Evolutionary conservation across 306 rosid genomes (phyloP).

Genomic region (Quercus gilva): DNA sequence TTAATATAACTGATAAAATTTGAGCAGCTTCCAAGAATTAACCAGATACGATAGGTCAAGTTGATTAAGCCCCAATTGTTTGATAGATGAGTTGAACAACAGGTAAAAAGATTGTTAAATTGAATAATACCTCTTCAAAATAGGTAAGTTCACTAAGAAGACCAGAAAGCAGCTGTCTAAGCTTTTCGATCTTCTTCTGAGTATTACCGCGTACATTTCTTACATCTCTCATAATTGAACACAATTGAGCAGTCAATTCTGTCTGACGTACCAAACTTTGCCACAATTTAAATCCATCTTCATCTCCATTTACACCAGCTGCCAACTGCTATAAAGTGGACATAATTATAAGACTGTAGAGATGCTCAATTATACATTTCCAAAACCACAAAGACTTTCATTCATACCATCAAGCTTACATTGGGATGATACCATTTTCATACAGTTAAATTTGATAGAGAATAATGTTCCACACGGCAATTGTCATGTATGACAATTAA

Average conservation of each 20-base stretch:
- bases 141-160: constrained; percentile 92
- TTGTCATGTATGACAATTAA: not conserved
- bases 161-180: constrained; percentile 92
- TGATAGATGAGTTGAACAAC: constrained; percentile 1
- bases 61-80: not conserved
- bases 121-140: constrained; percentile 83
- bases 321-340: constrained; percentile 46
- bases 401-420: constrained; percentile 17
- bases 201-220: constrained; percentile 92
- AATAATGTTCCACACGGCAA: not conserved
- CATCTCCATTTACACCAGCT: constrained; percentile 68
- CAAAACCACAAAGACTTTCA: constrained; percentile 14
- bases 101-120: constrained; percentile 7
- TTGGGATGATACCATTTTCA: not conserved
- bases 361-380: constrained; percentile 4
- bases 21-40: constrained; percentile 18
- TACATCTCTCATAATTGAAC: constrained; percentile 87
- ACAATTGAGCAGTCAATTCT: constrained; percentile 89
- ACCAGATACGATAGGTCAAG: constrained; percentile 4
- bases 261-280: constrained; percentile 96
- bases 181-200: constrained; percentile 96
- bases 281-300: constrained; percentile 91
- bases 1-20: constrained; percentile 1
- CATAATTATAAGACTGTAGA: constrained; percentile 23
- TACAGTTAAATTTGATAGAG: not conserved